These are phyloP conservation scores for Aspergillus fijiensis DNA, from an alignment of 2,329 filamentous ascomycete species.

Conservation along the genomic window DNA sequence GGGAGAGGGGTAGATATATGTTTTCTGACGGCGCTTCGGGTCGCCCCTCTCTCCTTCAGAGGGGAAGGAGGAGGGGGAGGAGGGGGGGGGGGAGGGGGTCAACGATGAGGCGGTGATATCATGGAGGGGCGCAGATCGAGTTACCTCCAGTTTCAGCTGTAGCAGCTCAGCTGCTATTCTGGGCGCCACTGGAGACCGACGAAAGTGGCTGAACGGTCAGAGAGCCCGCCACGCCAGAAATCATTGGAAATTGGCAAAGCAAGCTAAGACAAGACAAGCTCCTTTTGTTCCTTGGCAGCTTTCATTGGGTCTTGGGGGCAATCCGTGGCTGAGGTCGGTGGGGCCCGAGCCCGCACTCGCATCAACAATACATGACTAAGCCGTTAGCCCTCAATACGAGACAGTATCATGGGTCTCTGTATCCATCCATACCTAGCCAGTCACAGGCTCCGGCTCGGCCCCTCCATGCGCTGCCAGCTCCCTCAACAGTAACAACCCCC, in stretches of 20 bases:
- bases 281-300: background rate
- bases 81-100: too few species aligned
- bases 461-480: too few species aligned
- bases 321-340: background rate
- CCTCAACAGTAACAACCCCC: too few species aligned
- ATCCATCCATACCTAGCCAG: too few species aligned
- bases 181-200: background rate
- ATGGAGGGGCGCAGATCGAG: background rate
- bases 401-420: background rate
- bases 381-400: background rate
- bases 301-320: background rate
- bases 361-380: too few species aligned
- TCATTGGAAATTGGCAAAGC: background rate
- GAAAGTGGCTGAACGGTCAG: background rate
- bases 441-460: too few species aligned
- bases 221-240: background rate
- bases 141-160: background rate
- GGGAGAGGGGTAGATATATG: conserved; percentile 1
- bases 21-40: background rate
- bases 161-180: background rate
- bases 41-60: background rate
- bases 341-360: background rate
- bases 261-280: background rate
- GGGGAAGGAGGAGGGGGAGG: background rate
- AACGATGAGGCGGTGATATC: background rate